Percentiles rank a stretch among this genome's conserved stretches.
Conservation (phyloP, 805 yeast species). For the Scheffersomyces lignosus region DNA sequence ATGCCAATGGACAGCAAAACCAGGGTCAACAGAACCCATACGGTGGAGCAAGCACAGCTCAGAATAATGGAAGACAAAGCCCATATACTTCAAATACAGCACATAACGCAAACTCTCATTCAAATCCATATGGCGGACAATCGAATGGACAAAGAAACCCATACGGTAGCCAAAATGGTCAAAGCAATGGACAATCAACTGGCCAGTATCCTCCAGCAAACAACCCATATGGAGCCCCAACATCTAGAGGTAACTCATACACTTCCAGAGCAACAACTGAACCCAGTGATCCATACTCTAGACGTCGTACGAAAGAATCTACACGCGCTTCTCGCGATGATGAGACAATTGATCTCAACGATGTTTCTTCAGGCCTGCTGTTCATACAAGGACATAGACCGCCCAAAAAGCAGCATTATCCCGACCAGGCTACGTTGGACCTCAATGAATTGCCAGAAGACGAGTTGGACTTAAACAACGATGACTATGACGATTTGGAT, state of each 20-base stretch:
- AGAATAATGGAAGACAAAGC: slow-evolving; percentile 1
- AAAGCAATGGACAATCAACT: too few relatives aligned
- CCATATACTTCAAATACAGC: slow-evolving; percentile 9
- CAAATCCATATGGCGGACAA: slow-evolving; percentile 9
- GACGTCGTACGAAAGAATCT: background rate
- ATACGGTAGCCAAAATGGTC: background rate
- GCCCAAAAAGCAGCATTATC: slow-evolving; percentile 18
- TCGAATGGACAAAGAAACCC: too few relatives aligned
- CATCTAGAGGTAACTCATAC: background rate
- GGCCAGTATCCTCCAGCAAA: too few relatives aligned
- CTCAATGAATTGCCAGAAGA: slow-evolving; percentile 33
- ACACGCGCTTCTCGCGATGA: slow-evolving; percentile 19
- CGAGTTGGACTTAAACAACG: slow-evolving; percentile 38
- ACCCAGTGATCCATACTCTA: slow-evolving; percentile 6
- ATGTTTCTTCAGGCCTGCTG: slow-evolving; percentile 33
- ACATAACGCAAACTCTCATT: slow-evolving; percentile 1
- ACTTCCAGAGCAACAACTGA: background rate
- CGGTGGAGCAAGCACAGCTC: slow-evolving; percentile 1
- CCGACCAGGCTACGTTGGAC: slow-evolving; percentile 29
- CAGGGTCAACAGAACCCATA: slow-evolving; percentile 6
- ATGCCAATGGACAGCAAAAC: background rate
- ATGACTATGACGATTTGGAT: slow-evolving; percentile 31
- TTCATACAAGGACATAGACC: slow-evolving; percentile 12
- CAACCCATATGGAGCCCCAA: background rate
- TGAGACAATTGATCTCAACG: slow-evolving; percentile 40